Evolutionary conservation across 208 protist genomes (phyloP).

Genomic region (Leishmania major): DNA sequence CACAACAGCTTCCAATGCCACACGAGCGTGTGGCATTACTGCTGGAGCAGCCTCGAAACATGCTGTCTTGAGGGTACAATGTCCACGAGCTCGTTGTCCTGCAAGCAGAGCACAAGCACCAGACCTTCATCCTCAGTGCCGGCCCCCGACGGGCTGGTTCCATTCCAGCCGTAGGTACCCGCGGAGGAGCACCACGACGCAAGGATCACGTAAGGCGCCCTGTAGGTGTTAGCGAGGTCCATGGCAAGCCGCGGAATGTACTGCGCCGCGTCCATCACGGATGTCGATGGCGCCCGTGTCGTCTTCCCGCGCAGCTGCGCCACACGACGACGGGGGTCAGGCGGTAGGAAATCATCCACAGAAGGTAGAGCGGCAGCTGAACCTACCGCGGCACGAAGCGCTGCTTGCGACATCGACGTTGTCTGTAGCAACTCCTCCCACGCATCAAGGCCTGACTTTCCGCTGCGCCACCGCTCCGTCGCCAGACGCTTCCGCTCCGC

Average conservation of each 20-base stretch:
- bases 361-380: not conserved
- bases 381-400: not conserved
- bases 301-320: not conserved
- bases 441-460: not conserved
- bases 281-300: no score
- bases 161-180: not conserved
- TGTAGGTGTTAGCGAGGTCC: constrained; percentile 4
- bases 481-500: constrained; percentile 1
- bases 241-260: constrained; percentile 11
- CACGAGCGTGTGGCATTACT: not conserved
- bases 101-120: constrained; percentile 17
- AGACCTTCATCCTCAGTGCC: not conserved
- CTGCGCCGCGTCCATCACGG: not conserved
- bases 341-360: not conserved
- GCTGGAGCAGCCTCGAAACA: not conserved
- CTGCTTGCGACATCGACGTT: not conserved
- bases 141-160: not conserved
- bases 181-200: constrained; percentile 12
- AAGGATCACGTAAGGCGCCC: constrained; percentile 14
- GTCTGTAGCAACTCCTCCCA: constrained; percentile 12
- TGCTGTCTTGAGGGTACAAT: not conserved
- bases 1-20: no score
- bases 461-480: constrained; percentile 3
- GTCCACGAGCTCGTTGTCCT: constrained; percentile 17
- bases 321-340: not conserved